Evolutionary conservation across 441 rosid species (phyloP).

Genomic region (Gossypium gossypioides): DNA sequence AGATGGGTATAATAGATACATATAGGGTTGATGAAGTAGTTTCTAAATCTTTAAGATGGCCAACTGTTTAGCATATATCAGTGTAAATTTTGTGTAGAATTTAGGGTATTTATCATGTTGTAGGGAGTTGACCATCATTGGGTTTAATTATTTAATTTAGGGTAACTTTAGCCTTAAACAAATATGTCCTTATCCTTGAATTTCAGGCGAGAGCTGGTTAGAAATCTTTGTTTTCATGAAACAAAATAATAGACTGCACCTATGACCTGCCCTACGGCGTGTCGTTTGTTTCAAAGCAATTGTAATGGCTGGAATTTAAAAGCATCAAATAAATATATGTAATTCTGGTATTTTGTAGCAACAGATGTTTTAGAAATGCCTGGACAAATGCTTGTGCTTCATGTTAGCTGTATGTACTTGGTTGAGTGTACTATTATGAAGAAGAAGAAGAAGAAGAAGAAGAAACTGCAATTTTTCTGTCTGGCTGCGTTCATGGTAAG

Average conservation of each 20-base stretch:
- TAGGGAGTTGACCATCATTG: neutral
- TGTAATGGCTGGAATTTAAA: neutral
- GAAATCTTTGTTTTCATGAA: neutral
- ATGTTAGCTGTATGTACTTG: too few relatives aligned
- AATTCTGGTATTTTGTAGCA: too few relatives aligned
- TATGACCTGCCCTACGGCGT: neutral
- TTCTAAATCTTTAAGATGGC: neutral
- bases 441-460: too few relatives aligned
- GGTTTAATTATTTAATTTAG: neutral
- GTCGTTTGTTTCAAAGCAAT: neutral
- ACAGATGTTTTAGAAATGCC: too few relatives aligned
- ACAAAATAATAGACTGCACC: neutral
- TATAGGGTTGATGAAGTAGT: neutral
- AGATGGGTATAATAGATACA: neutral
- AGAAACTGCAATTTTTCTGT: too few relatives aligned
- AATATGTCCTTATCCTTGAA: neutral
- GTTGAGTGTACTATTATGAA: too few relatives aligned
- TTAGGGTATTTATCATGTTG: neutral
- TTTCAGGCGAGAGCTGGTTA: neutral
- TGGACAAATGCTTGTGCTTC: too few relatives aligned
- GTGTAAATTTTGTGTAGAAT: neutral
- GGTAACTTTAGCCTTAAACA: neutral
- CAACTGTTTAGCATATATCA: neutral
- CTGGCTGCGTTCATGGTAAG: too few relatives aligned
- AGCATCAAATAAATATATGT: too few relatives aligned